Conservation (phyloP, 352 stramenopile species). For the Saprolegnia parasitica region DNA sequence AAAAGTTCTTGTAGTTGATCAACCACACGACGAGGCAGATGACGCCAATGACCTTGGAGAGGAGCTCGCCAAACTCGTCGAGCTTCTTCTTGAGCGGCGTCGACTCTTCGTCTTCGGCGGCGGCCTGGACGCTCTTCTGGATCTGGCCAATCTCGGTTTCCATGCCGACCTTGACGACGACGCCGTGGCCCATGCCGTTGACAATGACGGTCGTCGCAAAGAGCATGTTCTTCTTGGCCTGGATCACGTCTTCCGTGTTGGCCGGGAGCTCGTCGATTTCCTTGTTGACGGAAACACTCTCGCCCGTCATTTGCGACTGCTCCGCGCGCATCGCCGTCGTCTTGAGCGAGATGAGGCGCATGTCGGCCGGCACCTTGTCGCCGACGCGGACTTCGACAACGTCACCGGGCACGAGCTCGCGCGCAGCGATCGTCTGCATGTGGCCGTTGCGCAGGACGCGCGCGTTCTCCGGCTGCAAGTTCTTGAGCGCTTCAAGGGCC, state of each 20-base stretch:
- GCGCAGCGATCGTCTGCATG: conserved; percentile 78
- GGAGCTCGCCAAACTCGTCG: conserved; percentile 96
- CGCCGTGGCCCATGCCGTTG: conserved; percentile 87
- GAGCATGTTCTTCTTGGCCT: conserved; percentile 95
- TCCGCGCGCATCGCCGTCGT: conserved; percentile 93
- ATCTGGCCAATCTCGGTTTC: conserved; percentile 99
- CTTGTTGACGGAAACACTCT: conserved; percentile 93
- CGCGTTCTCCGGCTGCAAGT: conserved; percentile 91
- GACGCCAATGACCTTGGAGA: conserved; percentile 96
- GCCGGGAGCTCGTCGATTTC: conserved; percentile 68
- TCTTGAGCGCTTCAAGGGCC: conserved; percentile 93
- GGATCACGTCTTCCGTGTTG: conserved; percentile 74
- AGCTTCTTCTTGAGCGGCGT: conserved; percentile 98
- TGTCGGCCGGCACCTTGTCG: conserved; percentile 97
- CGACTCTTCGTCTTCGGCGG: conserved; percentile 90
- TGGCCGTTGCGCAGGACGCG: conserved; percentile 84
- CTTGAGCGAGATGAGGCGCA: conserved; percentile 93
- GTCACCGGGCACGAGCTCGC: conserved; percentile 95
- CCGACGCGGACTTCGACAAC: conserved; percentile 95
- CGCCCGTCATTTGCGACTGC: conserved; percentile 96
- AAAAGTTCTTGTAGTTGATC: conserved; percentile 98
- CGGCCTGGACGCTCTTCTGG: conserved; percentile 88
- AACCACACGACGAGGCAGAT: conserved; percentile 97
- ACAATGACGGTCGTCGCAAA: conserved; percentile 98
- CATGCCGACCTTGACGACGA: conserved; percentile 97